Evolutionary conservation across 164 flowering plant species (phyloP).

Genomic region (Buxus sempervirens): DNA sequence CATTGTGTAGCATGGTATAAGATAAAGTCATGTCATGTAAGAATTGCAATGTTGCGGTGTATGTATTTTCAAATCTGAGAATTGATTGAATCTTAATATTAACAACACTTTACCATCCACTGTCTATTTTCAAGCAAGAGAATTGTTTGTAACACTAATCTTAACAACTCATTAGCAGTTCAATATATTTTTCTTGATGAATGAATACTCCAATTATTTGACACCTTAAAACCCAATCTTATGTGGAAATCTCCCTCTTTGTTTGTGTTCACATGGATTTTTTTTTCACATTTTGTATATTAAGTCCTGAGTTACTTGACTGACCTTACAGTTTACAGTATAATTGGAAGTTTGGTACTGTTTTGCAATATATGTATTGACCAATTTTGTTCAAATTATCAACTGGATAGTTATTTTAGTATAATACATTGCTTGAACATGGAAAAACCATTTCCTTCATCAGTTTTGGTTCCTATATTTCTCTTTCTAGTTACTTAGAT

Average conservation of each 20-base stretch:
- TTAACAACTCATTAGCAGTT: slow-evolving; percentile 12
- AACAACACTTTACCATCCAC: slow-evolving; percentile 13
- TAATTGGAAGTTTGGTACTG: no score
- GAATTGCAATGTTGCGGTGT: slow-evolving; percentile 24
- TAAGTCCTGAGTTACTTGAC: no score
- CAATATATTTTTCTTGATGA: background rate
- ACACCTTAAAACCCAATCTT: slow-evolving; percentile 6
- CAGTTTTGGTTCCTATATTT: no score
- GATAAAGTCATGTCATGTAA: slow-evolving; percentile 19
- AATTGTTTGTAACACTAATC: slow-evolving; percentile 25
- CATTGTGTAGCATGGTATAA: slow-evolving; percentile 49
- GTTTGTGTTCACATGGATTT: background rate
- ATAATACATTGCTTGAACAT: no score
- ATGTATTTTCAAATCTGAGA: slow-evolving; percentile 15
- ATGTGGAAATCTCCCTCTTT: background rate
- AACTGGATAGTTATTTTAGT: no score
- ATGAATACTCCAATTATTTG: slow-evolving; percentile 4
- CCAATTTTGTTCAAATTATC: no score
- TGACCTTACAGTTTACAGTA: no score
- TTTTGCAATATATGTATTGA: no score
- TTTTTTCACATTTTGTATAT: no score
- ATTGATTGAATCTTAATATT: slow-evolving; percentile 27
- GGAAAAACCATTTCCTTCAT: no score
- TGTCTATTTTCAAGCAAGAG: slow-evolving; percentile 20
- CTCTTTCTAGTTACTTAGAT: no score